These are phyloP conservation scores for Arthrobotrys megalospora DNA, from an alignment of 2,329 filamentous ascomycete species.

Conservation along the genomic window DNA sequence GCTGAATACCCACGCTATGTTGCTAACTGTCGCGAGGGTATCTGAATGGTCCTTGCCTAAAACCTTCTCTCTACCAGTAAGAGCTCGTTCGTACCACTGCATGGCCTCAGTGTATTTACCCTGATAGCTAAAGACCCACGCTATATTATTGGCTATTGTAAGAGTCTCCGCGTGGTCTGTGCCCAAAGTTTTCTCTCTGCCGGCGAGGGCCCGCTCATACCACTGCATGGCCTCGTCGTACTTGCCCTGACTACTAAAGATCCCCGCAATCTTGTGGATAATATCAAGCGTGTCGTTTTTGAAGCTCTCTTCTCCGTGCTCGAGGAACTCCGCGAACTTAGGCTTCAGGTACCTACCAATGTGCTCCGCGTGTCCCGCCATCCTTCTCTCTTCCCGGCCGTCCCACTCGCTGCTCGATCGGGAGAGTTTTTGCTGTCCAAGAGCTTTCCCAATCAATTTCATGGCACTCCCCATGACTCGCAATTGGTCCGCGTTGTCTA, in stretches of 20 bases:
- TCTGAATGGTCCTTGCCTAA: slow-evolving; percentile 19
- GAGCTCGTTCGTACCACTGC: too few species aligned
- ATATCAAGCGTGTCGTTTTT: slow-evolving; percentile 16
- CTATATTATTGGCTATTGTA: neutral
- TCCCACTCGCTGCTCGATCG: neutral
- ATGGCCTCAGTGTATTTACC: too few species aligned
- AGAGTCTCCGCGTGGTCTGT: neutral
- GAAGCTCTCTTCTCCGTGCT: neutral
- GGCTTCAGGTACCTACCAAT: neutral
- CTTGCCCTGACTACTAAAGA: slow-evolving; percentile 4
- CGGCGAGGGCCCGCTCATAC: slow-evolving; percentile 32
- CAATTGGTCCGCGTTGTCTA: neutral
- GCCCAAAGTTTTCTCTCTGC: neutral
- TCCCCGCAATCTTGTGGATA: neutral
- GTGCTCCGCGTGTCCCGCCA: neutral
- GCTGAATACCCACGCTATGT: neutral
- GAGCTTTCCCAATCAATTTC: neutral
- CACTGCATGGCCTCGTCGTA: slow-evolving; percentile 35
- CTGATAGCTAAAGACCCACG: neutral
- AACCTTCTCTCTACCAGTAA: neutral
- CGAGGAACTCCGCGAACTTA: slow-evolving; percentile 8
- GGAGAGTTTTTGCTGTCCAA: neutral
- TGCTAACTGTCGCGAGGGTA: neutral
- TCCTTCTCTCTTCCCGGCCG: slow-evolving; percentile 6
- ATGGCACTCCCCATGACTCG: neutral